phyloP scores from a whole-genome alignment of 2,329 filamentous ascomycete genomes.

The Verticillium dahliae region DNA sequence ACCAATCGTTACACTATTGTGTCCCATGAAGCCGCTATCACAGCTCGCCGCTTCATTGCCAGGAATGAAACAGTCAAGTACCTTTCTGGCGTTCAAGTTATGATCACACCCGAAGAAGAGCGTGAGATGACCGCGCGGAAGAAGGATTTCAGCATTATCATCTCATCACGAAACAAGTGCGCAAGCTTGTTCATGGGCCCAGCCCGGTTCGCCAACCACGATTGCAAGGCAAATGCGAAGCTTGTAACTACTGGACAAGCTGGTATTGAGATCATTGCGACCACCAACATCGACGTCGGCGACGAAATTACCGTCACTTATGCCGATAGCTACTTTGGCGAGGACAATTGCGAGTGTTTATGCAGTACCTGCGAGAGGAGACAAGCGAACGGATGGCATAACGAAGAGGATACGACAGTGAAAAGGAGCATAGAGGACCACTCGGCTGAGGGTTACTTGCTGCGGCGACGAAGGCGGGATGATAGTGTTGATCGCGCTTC shows the following conservation, averaged over 20 bases:
- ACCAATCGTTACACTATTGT: slow-evolving; percentile 94
- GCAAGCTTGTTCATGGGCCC: slow-evolving; percentile 91
- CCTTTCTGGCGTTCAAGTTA: slow-evolving; percentile 82
- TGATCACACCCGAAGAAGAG: slow-evolving; percentile 89
- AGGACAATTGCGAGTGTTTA: slow-evolving; percentile 89
- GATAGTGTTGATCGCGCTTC: slow-evolving; percentile 44
- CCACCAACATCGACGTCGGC: slow-evolving; percentile 72
- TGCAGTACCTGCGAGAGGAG: slow-evolving; percentile 79
- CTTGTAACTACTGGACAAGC: slow-evolving; percentile 77
- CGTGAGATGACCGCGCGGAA: slow-evolving; percentile 70
- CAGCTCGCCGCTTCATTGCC: slow-evolving; percentile 71
- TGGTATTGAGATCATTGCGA: slow-evolving; percentile 86
- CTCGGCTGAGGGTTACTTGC: slow-evolving; percentile 41
- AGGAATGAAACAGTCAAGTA: slow-evolving; percentile 87
- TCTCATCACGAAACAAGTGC: slow-evolving; percentile 85
- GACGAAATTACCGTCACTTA: slow-evolving; percentile 98
- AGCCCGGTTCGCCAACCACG: slow-evolving; percentile 94
- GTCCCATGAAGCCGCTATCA: slow-evolving; percentile 81
- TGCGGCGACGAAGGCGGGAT: slow-evolving; percentile 48
- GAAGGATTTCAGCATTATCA: slow-evolving; percentile 95
- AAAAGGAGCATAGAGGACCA: slow-evolving; percentile 49
- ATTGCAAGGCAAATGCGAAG: slow-evolving; percentile 87
- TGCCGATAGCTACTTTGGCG: slow-evolving; percentile 91
- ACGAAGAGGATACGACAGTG: slow-evolving; percentile 37
- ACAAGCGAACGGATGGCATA: slow-evolving; percentile 76